Percentiles rank a stretch among this genome's conserved stretches.
These are phyloP conservation scores for Alnus rubra DNA, from an alignment of 306 rosid species.

Conservation along the genomic window DNA sequence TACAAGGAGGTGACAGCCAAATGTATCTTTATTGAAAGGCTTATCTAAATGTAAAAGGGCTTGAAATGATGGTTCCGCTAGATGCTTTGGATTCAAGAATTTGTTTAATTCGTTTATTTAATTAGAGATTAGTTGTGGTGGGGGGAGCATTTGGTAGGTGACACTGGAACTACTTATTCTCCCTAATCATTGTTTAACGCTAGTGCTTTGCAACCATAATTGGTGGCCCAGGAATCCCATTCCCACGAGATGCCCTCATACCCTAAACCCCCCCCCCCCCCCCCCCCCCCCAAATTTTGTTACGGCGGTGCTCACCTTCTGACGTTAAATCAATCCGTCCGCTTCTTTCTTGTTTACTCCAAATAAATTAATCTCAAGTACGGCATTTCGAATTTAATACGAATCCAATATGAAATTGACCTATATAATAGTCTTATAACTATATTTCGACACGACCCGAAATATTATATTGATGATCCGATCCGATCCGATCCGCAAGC, in stretches of 20 bases:
- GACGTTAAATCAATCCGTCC: too few relatives aligned
- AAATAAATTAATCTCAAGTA: too few relatives aligned
- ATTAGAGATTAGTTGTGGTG: slow-evolving; percentile 30
- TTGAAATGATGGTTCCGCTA: slow-evolving; percentile 32
- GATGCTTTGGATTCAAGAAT: slow-evolving; percentile 30
- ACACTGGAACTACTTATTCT: slow-evolving; percentile 27
- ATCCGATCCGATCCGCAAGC: too few relatives aligned
- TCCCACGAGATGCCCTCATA: neutral
- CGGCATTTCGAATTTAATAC: too few relatives aligned
- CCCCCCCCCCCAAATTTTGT: neutral
- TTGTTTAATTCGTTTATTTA: neutral
- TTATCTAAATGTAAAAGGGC: too few relatives aligned
- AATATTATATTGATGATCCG: too few relatives aligned
- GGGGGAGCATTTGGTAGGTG: slow-evolving; percentile 46
- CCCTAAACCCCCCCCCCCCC: neutral
- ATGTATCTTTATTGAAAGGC: too few relatives aligned
- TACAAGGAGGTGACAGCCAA: too few relatives aligned
- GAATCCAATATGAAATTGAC: too few relatives aligned
- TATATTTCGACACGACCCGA: too few relatives aligned
- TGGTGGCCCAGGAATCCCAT: slow-evolving; percentile 13
- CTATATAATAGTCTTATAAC: too few relatives aligned
- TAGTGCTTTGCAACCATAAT: slow-evolving; percentile 28
- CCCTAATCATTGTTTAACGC: slow-evolving; percentile 41
- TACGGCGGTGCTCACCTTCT: neutral
- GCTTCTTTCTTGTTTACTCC: too few relatives aligned